These are phyloP conservation scores for Oidiodendron maius DNA, from an alignment of 495 filamentous ascomycete species.

Conservation along the genomic window DNA sequence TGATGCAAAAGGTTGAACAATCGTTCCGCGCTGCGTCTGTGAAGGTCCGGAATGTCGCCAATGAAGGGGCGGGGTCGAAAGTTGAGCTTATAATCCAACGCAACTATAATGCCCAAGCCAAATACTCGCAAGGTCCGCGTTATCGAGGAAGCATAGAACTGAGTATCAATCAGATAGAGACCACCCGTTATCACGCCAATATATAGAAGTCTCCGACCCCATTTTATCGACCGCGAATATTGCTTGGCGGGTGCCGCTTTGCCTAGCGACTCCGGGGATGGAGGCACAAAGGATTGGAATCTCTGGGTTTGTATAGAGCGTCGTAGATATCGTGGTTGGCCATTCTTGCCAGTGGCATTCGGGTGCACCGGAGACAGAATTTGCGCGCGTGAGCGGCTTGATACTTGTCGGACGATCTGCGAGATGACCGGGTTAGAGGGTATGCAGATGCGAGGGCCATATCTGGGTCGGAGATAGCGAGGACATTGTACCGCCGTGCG, in stretches of 20 bases:
- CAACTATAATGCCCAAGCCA: slow-evolving; percentile 69
- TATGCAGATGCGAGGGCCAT: not conserved
- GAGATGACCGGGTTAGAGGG: not conserved
- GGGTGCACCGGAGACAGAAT: slow-evolving; percentile 48
- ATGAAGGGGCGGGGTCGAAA: slow-evolving; percentile 73
- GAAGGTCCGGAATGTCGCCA: slow-evolving; percentile 63
- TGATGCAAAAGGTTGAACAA: slow-evolving; percentile 69
- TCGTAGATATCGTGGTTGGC: not conserved
- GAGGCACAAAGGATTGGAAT: slow-evolving; percentile 73
- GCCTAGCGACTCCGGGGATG: slow-evolving; percentile 72
- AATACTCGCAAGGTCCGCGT: slow-evolving; percentile 81
- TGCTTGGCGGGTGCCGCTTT: slow-evolving; percentile 60
- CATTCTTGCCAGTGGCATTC: slow-evolving; percentile 23
- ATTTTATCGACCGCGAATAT: slow-evolving; percentile 65
- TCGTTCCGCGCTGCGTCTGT: slow-evolving; percentile 75
- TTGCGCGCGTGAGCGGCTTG: not conserved
- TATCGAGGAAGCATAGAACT: slow-evolving; percentile 70
- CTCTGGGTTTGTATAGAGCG: slow-evolving; percentile 17
- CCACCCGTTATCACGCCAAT: slow-evolving; percentile 51
- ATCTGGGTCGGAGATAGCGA: slow-evolving; percentile 1
- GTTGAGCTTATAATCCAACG: slow-evolving; percentile 93
- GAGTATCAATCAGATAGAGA: slow-evolving; percentile 60
- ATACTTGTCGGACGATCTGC: not conserved
- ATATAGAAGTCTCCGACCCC: slow-evolving; percentile 66
- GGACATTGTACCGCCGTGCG: slow-evolving; percentile 16